Conservation (phyloP, 148 eudicot genomes). For the Chenopodium quinoa region DNA sequence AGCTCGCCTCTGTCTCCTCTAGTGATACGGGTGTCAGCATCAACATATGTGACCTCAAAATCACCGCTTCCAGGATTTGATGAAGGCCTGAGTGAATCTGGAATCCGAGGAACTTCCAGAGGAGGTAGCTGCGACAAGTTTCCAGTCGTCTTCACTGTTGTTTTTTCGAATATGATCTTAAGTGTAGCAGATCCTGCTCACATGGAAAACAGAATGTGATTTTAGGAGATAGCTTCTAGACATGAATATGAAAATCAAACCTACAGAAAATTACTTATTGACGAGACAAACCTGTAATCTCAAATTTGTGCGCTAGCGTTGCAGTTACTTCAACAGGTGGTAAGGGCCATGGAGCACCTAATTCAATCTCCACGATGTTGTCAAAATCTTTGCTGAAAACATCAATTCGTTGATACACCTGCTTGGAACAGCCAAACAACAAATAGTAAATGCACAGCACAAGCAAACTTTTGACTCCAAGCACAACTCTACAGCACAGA, state of each 20-base stretch:
- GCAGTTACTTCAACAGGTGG: constrained; percentile 82
- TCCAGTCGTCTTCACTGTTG: constrained; percentile 80
- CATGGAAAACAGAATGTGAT: background rate
- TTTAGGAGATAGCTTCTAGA: background rate
- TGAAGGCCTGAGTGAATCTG: constrained; percentile 63
- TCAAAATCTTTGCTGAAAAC: constrained; percentile 87
- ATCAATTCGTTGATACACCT: constrained; percentile 96
- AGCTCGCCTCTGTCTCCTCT: constrained; percentile 91
- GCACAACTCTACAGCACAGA: background rate
- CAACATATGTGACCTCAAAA: constrained; percentile 81
- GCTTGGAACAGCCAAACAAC: constrained; percentile 5
- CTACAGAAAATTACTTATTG: background rate
- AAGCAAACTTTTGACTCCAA: constrained; percentile 1
- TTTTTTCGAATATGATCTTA: constrained; percentile 76
- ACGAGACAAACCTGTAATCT: constrained; percentile 59
- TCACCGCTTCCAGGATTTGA: constrained; percentile 85
- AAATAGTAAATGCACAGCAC: background rate
- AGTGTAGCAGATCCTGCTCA: constrained; percentile 49
- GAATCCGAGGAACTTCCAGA: constrained; percentile 72
- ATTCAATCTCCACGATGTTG: constrained; percentile 79
- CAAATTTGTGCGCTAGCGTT: constrained; percentile 90
- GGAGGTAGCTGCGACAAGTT: constrained; percentile 84
- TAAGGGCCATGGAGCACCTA: constrained; percentile 92
- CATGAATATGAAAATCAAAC: background rate
- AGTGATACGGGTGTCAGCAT: constrained; percentile 75